Conservation (phyloP, 2,329 filamentous ascomycete genomes). For the Aureobasidium sp. region DNA sequence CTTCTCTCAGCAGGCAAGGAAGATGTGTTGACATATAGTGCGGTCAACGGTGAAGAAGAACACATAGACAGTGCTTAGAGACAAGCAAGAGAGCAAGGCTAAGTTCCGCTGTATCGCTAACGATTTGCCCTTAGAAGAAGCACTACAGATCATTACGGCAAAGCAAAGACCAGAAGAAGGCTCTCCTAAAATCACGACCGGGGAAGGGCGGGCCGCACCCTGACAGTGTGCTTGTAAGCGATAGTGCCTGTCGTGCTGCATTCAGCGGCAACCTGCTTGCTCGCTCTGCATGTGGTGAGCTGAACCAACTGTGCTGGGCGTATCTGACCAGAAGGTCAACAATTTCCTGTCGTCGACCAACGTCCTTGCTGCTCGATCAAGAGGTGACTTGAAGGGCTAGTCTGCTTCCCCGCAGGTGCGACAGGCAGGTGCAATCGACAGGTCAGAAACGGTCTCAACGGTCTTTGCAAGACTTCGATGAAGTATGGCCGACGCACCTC, state of each 20-base stretch:
- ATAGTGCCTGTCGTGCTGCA: not conserved
- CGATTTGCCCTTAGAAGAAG: not conserved
- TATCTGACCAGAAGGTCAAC: not conserved
- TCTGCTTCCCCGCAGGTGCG: conserved; percentile 3
- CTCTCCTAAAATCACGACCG: not conserved
- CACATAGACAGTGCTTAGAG: not conserved
- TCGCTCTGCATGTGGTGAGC: not conserved
- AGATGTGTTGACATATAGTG: not conserved
- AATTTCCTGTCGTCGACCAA: not conserved
- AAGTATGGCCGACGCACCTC: conserved; percentile 28
- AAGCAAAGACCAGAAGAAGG: conserved; percentile 2
- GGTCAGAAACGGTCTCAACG: conserved; percentile 6
- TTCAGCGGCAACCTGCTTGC: not conserved
- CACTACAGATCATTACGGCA: not conserved
- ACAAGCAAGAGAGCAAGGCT: not conserved
- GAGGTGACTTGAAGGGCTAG: not conserved
- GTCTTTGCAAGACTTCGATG: not conserved
- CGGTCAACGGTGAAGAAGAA: not conserved
- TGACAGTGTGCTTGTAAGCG: conserved; percentile 5
- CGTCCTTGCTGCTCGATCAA: not conserved
- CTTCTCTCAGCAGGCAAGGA: not conserved
- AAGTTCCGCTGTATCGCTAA: not conserved
- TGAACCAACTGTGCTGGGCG: not conserved
- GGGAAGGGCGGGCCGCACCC: conserved; percentile 1
- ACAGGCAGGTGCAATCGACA: not conserved